Evolutionary conservation across 2,329 filamentous ascomycete species (phyloP).

Genomic region (Penicillium sp.): DNA sequence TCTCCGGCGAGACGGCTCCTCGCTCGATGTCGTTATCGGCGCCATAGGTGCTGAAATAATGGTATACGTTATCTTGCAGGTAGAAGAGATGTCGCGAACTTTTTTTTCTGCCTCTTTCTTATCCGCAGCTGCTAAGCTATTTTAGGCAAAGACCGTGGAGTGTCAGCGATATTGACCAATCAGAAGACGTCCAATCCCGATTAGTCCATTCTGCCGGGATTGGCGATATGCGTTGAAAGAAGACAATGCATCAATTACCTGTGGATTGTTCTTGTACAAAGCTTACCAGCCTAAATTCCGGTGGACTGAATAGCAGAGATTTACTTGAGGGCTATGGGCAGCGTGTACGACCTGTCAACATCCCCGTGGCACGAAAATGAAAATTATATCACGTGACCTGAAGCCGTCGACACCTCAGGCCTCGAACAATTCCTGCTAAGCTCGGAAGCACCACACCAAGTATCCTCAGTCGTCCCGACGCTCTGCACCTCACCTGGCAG

Average conservation of each 20-base stretch:
- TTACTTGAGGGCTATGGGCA: background rate
- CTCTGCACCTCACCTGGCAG: conserved; percentile 28
- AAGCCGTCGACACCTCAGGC: conserved; percentile 32
- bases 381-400: conserved; percentile 27
- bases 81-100: conserved; percentile 2
- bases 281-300: background rate
- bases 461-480: conserved; percentile 32
- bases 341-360: background rate
- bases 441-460: conserved; percentile 24
- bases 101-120: conserved; percentile 13
- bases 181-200: conserved; percentile 1
- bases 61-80: background rate
- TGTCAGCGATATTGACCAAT: conserved; percentile 2
- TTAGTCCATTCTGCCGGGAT: background rate
- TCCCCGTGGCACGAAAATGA: background rate
- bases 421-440: conserved; percentile 28
- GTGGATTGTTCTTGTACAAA: background rate
- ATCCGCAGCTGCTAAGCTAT: conserved; percentile 6
- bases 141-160: background rate
- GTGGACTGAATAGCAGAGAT: background rate
- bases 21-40: conserved; percentile 38
- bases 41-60: conserved; percentile 33
- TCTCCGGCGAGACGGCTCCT: conserved; percentile 42
- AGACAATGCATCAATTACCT: background rate
- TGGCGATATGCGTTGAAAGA: background rate